Conservation (phyloP, 768 basidiomycete species). For the Peribolospora kevripleyi region DNA sequence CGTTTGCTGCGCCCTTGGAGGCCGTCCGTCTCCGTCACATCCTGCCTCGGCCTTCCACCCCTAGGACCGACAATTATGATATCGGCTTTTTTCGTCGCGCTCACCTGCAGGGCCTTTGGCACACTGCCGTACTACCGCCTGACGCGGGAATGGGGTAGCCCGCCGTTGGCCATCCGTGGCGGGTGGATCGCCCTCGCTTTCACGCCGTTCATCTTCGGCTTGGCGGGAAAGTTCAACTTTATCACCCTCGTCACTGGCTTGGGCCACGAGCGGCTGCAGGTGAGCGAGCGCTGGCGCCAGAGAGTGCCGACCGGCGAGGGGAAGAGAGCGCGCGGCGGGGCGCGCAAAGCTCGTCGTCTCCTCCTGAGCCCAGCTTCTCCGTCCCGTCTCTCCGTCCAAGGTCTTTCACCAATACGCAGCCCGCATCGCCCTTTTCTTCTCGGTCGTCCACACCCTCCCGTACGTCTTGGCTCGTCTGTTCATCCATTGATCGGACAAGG, state of each 20-base stretch:
- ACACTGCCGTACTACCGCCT: conserved; percentile 11
- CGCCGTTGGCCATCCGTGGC: conserved; percentile 13
- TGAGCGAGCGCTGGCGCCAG: not conserved
- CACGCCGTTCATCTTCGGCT: conserved; percentile 12
- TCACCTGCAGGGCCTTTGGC: too few relatives aligned
- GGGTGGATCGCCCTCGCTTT: conserved; percentile 5
- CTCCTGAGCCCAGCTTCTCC: too few relatives aligned
- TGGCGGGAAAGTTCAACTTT: conserved; percentile 14
- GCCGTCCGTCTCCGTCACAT: too few relatives aligned
- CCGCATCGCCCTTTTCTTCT: too few relatives aligned
- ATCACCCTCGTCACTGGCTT: conserved; percentile 14
- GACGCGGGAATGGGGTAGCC: conserved; percentile 12
- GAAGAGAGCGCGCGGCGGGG: too few relatives aligned
- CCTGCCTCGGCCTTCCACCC: too few relatives aligned
- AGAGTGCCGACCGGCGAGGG: too few relatives aligned
- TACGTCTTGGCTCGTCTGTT: not conserved
- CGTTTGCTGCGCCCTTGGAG: too few relatives aligned
- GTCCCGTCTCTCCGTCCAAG: too few relatives aligned
- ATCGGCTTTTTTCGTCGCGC: too few relatives aligned
- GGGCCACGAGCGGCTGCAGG: conserved; percentile 18
- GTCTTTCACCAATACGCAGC: conserved; percentile 9
- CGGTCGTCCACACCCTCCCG: conserved; percentile 11
- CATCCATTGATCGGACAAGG: not conserved
- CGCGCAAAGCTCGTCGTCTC: too few relatives aligned
- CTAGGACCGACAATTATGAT: too few relatives aligned